phyloP scores from a whole-genome alignment of 2,329 filamentous ascomycete genomes.

The Fusarium nelsonii region DNA sequence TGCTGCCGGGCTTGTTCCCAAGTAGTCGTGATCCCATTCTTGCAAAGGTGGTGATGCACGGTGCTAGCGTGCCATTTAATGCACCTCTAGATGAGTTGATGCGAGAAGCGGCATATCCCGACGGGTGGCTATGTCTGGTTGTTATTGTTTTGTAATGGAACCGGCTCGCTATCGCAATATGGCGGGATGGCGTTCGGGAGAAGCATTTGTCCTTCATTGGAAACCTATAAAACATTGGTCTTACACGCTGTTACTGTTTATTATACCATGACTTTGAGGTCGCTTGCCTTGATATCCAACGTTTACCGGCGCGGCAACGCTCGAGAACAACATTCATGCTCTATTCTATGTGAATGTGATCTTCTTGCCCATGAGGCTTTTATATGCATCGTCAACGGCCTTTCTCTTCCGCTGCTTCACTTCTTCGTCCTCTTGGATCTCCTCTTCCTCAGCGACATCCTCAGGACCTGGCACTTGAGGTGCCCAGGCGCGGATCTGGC shows the following conservation, averaged over 20 bases:
- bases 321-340: not conserved
- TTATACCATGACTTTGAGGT: slow-evolving; percentile 16
- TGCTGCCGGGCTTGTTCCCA: slow-evolving; percentile 87
- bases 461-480: slow-evolving; percentile 68
- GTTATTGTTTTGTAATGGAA: slow-evolving; percentile 73
- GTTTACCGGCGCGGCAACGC: slow-evolving; percentile 4
- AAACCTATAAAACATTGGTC: not conserved
- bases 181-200: slow-evolving; percentile 36
- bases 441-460: slow-evolving; percentile 62
- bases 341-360: slow-evolving; percentile 68
- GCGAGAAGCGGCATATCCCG: slow-evolving; percentile 84
- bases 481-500: slow-evolving; percentile 84
- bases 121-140: slow-evolving; percentile 90
- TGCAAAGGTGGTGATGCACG: slow-evolving; percentile 87
- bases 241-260: not conserved
- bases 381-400: slow-evolving; percentile 83
- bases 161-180: slow-evolving; percentile 17
- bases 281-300: not conserved
- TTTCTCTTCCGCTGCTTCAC: slow-evolving; percentile 75
- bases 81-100: slow-evolving; percentile 87
- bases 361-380: slow-evolving; percentile 77
- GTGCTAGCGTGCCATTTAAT: slow-evolving; percentile 82
- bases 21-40: slow-evolving; percentile 86
- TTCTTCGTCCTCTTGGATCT: slow-evolving; percentile 58
- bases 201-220: slow-evolving; percentile 2